Base-by-base conservation (phyloP, 176 grass and related monocot species). In the Thalia dealbata region DNA sequence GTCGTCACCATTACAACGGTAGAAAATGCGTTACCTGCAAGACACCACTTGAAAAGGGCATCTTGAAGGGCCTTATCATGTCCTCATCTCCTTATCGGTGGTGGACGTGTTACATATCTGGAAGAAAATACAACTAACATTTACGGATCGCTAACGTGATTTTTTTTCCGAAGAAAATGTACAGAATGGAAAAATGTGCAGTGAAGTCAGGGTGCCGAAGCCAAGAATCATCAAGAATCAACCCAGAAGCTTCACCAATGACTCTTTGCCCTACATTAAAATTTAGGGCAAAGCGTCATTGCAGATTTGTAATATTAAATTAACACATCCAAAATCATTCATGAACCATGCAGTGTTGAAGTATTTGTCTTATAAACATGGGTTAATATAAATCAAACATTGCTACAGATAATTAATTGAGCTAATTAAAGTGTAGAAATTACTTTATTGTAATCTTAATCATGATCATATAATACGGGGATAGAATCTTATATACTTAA, bases 61-160 rank as follows among this genome's bases (percentile, higher is more conserved):
- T 85, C 83, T 71, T 85, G 87, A 82, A 93, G 90, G 76, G 86
- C 81, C 86, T 88, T 84, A 64, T 77, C 83, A 71, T 97, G 95
- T 67, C 85, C 87, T 76, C 86, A 88, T 82, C 86, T 84, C 67
- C 95, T 86, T 76, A 97, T 92, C 58, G 95, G 95, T n/a, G n/a
- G n/a, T 74, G 95, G 95, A 59, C 87, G 91, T 90, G 93, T 93
- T 71, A 97, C 90, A 84, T 97, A 97, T 83, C 90, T 97, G n/a
- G n/a, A n/a, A 80, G 14, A 69, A 62, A 58, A 51, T 65, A 52
- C 41, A 67, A 11, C 13, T 78, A 61, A 84, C 10, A 21, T 38
- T 32, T 8, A 82, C 79, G 35, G 27, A 79, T 23, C 67, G 8
- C 62, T 22, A 61, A 58, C 28, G 22, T 78, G 38, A 28, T 29